Percentiles rank a stretch among this genome's conserved stretches.
phyloP scores from a whole-genome alignment of 2,329 filamentous ascomycete genomes.

The Aureobasidium leucospermi region DNA sequence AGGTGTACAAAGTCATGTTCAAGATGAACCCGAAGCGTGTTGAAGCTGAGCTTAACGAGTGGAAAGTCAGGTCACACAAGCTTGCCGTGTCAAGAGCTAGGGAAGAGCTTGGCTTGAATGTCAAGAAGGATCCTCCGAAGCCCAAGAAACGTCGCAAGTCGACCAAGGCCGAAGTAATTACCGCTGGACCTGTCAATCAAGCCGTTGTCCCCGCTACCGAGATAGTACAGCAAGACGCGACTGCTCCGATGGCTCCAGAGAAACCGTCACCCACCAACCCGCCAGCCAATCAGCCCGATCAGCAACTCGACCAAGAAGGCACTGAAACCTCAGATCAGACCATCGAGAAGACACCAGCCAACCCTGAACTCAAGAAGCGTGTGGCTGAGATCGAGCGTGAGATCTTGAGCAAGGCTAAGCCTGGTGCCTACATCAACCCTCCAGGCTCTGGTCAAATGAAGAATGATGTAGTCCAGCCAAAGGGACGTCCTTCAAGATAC shows the following conservation, averaged over 20 bases:
- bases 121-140: background rate
- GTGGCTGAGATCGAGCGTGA: constrained; percentile 23
- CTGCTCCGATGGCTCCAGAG: background rate
- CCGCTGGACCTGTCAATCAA: background rate
- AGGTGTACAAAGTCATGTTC: constrained; percentile 6
- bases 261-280: background rate
- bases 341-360: background rate
- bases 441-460: constrained; percentile 31
- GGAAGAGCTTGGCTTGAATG: background rate
- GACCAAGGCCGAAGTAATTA: background rate
- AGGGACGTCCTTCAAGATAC: constrained; percentile 37
- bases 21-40: constrained; percentile 13
- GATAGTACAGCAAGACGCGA: background rate
- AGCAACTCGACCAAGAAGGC: background rate
- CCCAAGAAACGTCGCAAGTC: background rate
- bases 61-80: constrained; percentile 8
- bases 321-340: too few relatives aligned
- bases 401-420: constrained; percentile 25
- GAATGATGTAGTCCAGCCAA: constrained; percentile 20
- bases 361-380: constrained; percentile 14
- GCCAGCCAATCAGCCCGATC: background rate
- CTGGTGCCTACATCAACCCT: constrained; percentile 40
- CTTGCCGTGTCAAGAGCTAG: background rate
- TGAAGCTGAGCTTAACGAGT: constrained; percentile 5
- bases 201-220: background rate